A percentile compares a stretch with the other conserved stretches of the same genome.
phyloP scores from a whole-genome alignment of 257 asterid species.

The Solanum appendiculatum region DNA sequence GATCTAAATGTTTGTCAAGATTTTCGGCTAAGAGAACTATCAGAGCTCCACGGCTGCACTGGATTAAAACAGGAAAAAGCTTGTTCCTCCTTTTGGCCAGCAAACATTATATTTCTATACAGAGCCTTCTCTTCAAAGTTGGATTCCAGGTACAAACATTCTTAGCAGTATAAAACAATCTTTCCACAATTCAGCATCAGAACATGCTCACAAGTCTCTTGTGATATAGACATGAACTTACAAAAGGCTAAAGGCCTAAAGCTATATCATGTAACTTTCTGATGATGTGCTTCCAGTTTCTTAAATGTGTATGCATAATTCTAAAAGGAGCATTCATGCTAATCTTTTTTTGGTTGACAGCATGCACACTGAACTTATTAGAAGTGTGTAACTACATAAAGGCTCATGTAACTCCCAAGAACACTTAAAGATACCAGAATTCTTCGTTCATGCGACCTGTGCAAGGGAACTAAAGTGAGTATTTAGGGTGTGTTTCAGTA shows the following conservation, averaged over 20 bases:
- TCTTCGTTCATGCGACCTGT: slow-evolving; percentile 69
- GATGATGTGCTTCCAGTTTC: not conserved
- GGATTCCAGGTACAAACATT: not conserved
- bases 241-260: not conserved
- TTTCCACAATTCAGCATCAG: not conserved
- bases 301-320: not conserved
- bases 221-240: not conserved
- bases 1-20: not conserved
- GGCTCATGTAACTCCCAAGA: slow-evolving; percentile 28
- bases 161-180: not conserved
- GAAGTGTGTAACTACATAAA: too few relatives aligned
- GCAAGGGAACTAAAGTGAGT: slow-evolving; percentile 70
- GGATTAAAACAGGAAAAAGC: too few relatives aligned
- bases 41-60: too few relatives aligned
- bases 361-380: not conserved
- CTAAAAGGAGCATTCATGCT: not conserved
- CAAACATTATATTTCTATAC: not conserved
- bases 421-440: slow-evolving; percentile 75
- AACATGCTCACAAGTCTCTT: not conserved
- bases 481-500: not conserved
- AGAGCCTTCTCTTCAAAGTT: not conserved
- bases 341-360: not conserved
- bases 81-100: not conserved
- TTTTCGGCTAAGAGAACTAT: not conserved
- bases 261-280: not conserved